Evolutionary conservation across 225 moss, liverwort and hornwort species (phyloP), one percentile per base, ranked within the genome.

Genomic region (Takakia lepidozioides): DNA sequence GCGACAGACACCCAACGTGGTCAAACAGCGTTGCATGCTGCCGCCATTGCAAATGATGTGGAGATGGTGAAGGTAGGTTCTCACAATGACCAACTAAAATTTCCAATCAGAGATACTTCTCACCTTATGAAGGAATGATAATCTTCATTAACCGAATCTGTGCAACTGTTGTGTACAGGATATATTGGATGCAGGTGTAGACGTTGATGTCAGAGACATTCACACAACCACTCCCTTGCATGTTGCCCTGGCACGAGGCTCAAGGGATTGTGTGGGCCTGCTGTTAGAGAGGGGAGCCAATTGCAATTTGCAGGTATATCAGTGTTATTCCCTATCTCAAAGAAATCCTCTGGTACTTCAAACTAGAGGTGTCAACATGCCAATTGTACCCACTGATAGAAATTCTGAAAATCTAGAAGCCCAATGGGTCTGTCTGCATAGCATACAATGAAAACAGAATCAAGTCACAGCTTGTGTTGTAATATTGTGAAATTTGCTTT

Each of bases 21-120:
- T 54, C 73, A 74, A 63, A 74, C 73, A 49, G 63, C 73, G 11
- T 45, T 74, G 28, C 73, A 74, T 67, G 73, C 73, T 16, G 73
- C 73, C 40, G 63, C 68, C 50, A 68, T 74, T 64, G 68, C 68
- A 8, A 74, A 74, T 63, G 73, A 74, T 55, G 52, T 63, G 24
- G 67, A 74, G 63, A 74, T 74, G 73, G 68, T 74, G 23, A 74
- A 68, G 63, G 73, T 74, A 21, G 54, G 58, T 19, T 32, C n/a
- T n/a, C n/a, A n/a, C n/a, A n/a, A n/a, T n/a, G 36, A 13, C 36
- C 36, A 37, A 37, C 36, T 37, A 13, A 37, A 8, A 9, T 37
- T 37, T 37, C 36, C 13, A 13, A 8, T 9, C 13, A 37, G 36
- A 8, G 36, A 37, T 9, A 37, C 9, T 37, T 37, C 1, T 1